Conservation (phyloP, 2,329 filamentous ascomycete genomes). For the Simplicillium aogashimaense region DNA sequence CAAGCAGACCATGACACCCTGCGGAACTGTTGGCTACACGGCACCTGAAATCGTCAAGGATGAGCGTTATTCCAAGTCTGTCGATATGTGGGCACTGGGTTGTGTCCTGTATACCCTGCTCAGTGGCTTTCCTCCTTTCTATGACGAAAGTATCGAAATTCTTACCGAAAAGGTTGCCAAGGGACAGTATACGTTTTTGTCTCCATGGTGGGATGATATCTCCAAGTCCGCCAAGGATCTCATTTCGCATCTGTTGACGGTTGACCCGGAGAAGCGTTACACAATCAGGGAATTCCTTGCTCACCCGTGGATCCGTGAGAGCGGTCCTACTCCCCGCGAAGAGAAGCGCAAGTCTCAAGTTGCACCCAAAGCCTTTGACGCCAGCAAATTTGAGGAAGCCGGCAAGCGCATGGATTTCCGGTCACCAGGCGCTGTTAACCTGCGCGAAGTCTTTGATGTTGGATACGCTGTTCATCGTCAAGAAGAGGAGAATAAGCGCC, state of each 20-base stretch:
- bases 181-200: conserved; percentile 94
- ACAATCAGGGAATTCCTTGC: conserved; percentile 85
- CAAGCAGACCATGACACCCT: conserved; percentile 97
- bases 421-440: conserved; percentile 86
- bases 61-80: conserved; percentile 95
- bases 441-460: conserved; percentile 96
- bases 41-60: conserved; percentile 98
- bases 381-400: conserved; percentile 39
- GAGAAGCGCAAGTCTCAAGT: conserved; percentile 44
- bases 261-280: conserved; percentile 91
- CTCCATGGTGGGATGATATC: conserved; percentile 99
- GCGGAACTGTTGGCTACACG: conserved; percentile 95
- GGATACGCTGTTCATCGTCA: conserved; percentile 96
- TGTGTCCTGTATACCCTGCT: conserved; percentile 95
- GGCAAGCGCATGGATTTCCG: conserved; percentile 82
- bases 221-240: conserved; percentile 90
- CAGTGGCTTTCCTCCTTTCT: conserved; percentile 96
- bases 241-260: conserved; percentile 84
- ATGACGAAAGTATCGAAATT: conserved; percentile 95
- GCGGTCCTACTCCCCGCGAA: conserved; percentile 44
- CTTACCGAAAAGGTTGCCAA: conserved; percentile 95
- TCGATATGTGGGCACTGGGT: conserved; percentile 98
- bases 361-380: conserved; percentile 45
- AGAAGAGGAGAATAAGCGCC: conserved; percentile 88
- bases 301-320: conserved; percentile 86